phyloP scores from a whole-genome alignment of 1,284 basidiomycete genomes.

The Rhizoctonia solani region DNA sequence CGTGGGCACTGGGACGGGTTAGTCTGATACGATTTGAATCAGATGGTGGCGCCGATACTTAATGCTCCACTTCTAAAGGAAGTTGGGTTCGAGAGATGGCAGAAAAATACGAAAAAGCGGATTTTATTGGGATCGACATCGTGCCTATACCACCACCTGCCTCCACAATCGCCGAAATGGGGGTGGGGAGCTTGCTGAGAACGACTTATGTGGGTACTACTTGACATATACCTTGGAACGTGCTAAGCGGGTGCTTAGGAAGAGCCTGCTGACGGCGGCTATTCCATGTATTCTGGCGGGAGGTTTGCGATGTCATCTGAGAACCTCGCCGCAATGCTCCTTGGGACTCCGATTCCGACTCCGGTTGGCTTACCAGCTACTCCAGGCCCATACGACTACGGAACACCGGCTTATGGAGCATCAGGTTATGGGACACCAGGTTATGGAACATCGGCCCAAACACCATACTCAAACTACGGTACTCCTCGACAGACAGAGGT shows the following conservation, averaged over 20 bases:
- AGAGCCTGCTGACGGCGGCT: not conserved
- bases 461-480: constrained; percentile 1
- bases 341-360: not conserved
- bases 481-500: constrained; percentile 5
- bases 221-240: not conserved
- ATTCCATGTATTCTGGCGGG: constrained; percentile 8
- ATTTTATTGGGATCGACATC: constrained; percentile 36
- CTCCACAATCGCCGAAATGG: constrained; percentile 13
- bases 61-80: not conserved
- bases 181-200: not conserved
- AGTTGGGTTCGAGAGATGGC: constrained; percentile 38
- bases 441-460: too few species aligned
- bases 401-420: too few species aligned
- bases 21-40: not conserved
- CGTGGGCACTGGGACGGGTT: constrained; percentile 32
- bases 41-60: not conserved
- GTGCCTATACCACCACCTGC: constrained; percentile 33
- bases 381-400: constrained; percentile 6
- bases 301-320: constrained; percentile 1
- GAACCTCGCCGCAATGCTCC: constrained; percentile 6
- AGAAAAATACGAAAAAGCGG: constrained; percentile 28
- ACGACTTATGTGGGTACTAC: constrained; percentile 20
- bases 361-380: not conserved
- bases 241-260: constrained; percentile 4
- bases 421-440: too few species aligned